phyloP scores from a whole-genome alignment of 2,329 filamentous ascomycete genomes.

The Aphanoascus verrucosus region DNA sequence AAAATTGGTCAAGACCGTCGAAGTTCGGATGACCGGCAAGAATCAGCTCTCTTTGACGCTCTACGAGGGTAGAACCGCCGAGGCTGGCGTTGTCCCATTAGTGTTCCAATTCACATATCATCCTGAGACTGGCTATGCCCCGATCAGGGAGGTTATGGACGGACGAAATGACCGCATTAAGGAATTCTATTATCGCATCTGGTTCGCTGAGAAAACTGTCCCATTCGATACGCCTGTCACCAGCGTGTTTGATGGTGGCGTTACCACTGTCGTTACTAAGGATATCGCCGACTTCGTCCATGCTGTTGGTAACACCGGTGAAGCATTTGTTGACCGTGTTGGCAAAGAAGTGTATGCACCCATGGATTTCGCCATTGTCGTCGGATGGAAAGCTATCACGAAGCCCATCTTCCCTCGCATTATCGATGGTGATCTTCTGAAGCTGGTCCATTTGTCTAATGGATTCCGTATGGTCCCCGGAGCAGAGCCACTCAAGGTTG shows the following conservation, averaged over 20 bases:
- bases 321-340: constrained; percentile 91
- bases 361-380: constrained; percentile 98
- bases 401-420: constrained; percentile 97
- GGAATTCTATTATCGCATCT: constrained; percentile 96
- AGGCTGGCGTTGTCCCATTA: constrained; percentile 70
- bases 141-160: constrained; percentile 92
- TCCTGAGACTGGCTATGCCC: constrained; percentile 92
- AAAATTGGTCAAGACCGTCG: constrained; percentile 78
- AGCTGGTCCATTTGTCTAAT: constrained; percentile 93
- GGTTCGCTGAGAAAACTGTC: constrained; percentile 81
- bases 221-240: constrained; percentile 78
- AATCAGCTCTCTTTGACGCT: constrained; percentile 79
- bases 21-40: constrained; percentile 63
- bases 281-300: constrained; percentile 99
- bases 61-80: constrained; percentile 83
- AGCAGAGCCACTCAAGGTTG: constrained; percentile 88
- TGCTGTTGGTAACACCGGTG: constrained; percentile 92
- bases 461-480: constrained; percentile 97
- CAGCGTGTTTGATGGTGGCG: constrained; percentile 80
- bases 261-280: constrained; percentile 74
- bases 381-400: constrained; percentile 97
- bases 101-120: constrained; percentile 86
- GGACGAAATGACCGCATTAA: constrained; percentile 96
- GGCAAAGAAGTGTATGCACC: constrained; percentile 90
- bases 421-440: constrained; percentile 91